A percentile compares a stretch with the other conserved stretches of the same genome.
Evolutionary conservation across 1,284 basidiomycete genomes (phyloP).

Genomic region (Rhodotorula sp.): DNA sequence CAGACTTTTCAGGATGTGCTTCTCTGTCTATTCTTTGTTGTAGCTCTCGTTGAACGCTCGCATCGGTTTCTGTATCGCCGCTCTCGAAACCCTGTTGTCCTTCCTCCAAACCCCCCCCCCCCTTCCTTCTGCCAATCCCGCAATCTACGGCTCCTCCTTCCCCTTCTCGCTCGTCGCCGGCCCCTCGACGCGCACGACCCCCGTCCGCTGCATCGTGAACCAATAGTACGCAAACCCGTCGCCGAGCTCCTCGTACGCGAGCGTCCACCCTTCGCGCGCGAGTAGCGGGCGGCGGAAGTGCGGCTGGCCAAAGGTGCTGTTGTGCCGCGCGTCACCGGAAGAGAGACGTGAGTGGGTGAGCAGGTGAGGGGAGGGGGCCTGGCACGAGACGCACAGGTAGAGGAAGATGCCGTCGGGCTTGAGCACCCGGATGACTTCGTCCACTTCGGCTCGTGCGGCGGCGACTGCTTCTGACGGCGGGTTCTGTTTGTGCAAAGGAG

Average conservation of each 20-base stretch:
- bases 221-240: constrained; percentile 38
- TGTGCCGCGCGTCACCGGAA: constrained; percentile 23
- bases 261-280: constrained; percentile 26
- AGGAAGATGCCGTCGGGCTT: constrained; percentile 25
- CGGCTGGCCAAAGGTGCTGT: constrained; percentile 27
- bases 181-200: background rate
- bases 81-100: background rate
- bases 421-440: constrained; percentile 63
- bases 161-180: background rate
- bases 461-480: constrained; percentile 73
- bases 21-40: too few species aligned
- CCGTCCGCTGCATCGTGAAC: constrained; percentile 16
- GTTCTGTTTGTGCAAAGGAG: constrained; percentile 59
- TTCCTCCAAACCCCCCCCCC: too few species aligned
- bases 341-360: too few species aligned
- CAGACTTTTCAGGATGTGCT: background rate
- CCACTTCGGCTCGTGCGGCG: constrained; percentile 76
- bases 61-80: background rate
- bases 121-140: too few species aligned
- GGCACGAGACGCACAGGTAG: constrained; percentile 24
- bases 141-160: too few species aligned
- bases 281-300: constrained; percentile 37
- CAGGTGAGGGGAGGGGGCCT: too few species aligned
- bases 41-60: too few species aligned
- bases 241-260: constrained; percentile 29